phyloP scores from a whole-genome alignment of 768 basidiomycete species.

The Leucocoprinus birnbaumii region DNA sequence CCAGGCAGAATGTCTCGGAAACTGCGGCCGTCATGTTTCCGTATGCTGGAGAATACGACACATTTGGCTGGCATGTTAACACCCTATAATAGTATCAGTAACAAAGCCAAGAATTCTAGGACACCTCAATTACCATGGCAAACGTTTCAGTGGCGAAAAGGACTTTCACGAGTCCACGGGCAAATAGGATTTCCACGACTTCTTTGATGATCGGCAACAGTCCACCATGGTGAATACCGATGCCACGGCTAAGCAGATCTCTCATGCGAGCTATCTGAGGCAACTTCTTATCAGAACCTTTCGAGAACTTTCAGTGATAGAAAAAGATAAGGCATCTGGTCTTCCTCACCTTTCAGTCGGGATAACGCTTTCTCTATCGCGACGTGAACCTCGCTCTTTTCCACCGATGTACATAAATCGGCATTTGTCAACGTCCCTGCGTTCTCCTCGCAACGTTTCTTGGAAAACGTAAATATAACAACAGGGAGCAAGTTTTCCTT shows the following conservation, averaged over 20 bases:
- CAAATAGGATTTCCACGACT: conserved; percentile 95
- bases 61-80: conserved; percentile 99
- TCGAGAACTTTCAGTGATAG: conserved; percentile 8
- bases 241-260: conserved; percentile 86
- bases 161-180: conserved; percentile 92
- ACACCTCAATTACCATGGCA: conserved; percentile 75
- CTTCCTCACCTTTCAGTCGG: conserved; percentile 74
- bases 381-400: conserved; percentile 97
- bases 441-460: conserved; percentile 96
- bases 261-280: conserved; percentile 93
- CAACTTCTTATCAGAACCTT: conserved; percentile 87
- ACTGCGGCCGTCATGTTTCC: conserved; percentile 91
- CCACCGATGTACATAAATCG: conserved; percentile 84
- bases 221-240: conserved; percentile 97
- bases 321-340: conserved; percentile 1
- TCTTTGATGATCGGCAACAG: conserved; percentile 96
- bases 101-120: not conserved
- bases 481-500: conserved; percentile 89
- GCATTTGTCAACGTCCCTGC: conserved; percentile 84
- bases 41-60: conserved; percentile 92
- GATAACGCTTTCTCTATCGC: conserved; percentile 90
- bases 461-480: conserved; percentile 96
- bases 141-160: conserved; percentile 99
- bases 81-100: conserved; percentile 50
- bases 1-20: conserved; percentile 91